phyloP scores from a whole-genome alignment of 2,329 filamentous ascomycete genomes.

The Elsinoe arachidis region DNA sequence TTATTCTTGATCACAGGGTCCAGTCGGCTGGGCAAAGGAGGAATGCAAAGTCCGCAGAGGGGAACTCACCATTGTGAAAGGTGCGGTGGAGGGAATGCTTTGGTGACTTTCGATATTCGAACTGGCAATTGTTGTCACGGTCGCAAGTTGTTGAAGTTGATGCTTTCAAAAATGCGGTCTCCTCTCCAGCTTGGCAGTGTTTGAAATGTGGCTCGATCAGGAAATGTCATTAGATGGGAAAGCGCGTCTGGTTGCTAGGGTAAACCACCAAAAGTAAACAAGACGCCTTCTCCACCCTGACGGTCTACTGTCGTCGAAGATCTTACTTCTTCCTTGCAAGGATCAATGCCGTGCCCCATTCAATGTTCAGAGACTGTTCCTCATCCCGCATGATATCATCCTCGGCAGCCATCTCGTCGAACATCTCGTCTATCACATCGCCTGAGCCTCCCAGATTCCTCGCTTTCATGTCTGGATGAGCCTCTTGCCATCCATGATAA shows the following conservation, averaged over 20 bases:
- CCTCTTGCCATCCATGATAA: slow-evolving; percentile 51
- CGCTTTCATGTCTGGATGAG: slow-evolving; percentile 43
- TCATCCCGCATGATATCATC: slow-evolving; percentile 46
- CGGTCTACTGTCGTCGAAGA: neutral
- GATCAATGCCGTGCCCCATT: slow-evolving; percentile 55
- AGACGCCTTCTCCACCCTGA: neutral
- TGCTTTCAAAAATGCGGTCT: slow-evolving; percentile 3
- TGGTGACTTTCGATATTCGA: neutral
- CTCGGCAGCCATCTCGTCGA: slow-evolving; percentile 48
- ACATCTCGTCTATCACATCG: slow-evolving; percentile 55
- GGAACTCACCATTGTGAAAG: neutral
- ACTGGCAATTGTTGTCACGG: neutral
- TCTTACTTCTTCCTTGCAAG: slow-evolving; percentile 41
- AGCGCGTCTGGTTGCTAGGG: slow-evolving; percentile 1
- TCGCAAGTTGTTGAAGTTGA: neutral
- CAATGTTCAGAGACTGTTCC: slow-evolving; percentile 44
- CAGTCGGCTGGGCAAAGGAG: neutral
- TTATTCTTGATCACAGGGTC: neutral
- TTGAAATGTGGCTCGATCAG: slow-evolving; percentile 1
- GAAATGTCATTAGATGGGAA: slow-evolving; percentile 4
- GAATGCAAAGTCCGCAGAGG: neutral
- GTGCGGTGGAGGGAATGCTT: neutral
- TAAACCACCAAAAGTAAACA: neutral
- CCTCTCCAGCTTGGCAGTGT: slow-evolving; percentile 8
- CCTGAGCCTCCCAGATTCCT: slow-evolving; percentile 48